These are phyloP conservation scores for Lindgomyces ingoldianus DNA, from an alignment of 495 filamentous ascomycete species.

Conservation along the genomic window DNA sequence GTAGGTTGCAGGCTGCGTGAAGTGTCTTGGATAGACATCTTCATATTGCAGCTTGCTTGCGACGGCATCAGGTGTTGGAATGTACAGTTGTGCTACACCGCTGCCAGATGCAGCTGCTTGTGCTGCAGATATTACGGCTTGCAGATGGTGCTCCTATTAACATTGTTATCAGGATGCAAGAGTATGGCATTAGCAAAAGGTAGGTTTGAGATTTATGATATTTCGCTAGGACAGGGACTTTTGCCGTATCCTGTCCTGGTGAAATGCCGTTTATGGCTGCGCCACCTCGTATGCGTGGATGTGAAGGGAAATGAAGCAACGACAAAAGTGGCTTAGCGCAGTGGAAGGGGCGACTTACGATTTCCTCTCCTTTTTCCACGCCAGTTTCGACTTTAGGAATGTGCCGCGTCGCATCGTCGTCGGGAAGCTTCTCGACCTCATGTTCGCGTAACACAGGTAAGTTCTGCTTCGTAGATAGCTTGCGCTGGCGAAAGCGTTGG, in stretches of 20 bases:
- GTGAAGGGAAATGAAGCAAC: background rate
- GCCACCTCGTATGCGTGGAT: background rate
- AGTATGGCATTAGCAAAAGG: background rate
- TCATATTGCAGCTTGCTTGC: constrained; percentile 78
- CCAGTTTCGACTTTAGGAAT: constrained; percentile 88
- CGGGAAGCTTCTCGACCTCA: constrained; percentile 72
- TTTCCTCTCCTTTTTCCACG: constrained; percentile 95
- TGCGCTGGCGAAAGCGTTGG: constrained; percentile 68
- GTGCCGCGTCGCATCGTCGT: constrained; percentile 66
- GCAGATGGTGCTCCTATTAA: constrained; percentile 95
- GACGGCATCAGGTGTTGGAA: constrained; percentile 85
- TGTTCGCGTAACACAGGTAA: constrained; percentile 85
- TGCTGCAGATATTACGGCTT: constrained; percentile 80
- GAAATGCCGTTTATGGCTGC: no score
- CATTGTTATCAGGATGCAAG: constrained; percentile 3
- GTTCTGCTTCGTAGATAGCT: constrained; percentile 82
- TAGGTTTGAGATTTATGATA: background rate
- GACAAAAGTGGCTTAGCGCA: constrained; percentile 45
- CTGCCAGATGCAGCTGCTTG: constrained; percentile 61
- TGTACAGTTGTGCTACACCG: constrained; percentile 71
- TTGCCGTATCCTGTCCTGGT: no score
- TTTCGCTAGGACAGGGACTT: background rate
- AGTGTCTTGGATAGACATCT: constrained; percentile 74
- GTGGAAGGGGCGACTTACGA: constrained; percentile 64
- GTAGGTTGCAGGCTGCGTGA: constrained; percentile 84